Percentiles rank a stretch among this genome's conserved stretches.
These are phyloP conservation scores for Solanum infundibuliforme DNA, from an alignment of 257 asterid species.

Conservation along the genomic window DNA sequence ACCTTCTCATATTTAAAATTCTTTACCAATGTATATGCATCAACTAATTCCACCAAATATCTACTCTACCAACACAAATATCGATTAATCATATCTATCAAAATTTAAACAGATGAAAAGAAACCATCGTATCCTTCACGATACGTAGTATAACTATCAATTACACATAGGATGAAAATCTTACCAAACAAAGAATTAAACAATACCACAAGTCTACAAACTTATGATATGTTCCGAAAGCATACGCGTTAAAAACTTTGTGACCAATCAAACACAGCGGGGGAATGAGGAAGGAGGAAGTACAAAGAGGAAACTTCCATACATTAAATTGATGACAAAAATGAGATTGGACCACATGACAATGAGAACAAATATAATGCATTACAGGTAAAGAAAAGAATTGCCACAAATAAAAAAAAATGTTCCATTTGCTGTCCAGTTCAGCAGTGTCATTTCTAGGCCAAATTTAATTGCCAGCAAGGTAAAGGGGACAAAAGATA, in stretches of 20 bases:
- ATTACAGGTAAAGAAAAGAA: constrained; percentile 5
- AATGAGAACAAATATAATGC: not conserved
- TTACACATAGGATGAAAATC: too few species aligned
- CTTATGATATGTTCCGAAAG: too few species aligned
- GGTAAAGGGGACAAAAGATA: not conserved
- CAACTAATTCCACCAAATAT: not conserved
- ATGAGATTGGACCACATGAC: constrained; percentile 12
- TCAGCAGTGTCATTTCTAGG: constrained; percentile 1
- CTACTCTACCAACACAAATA: not conserved
- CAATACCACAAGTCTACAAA: too few species aligned
- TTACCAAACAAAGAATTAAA: too few species aligned
- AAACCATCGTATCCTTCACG: not conserved
- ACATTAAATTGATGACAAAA: not conserved
- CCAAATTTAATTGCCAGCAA: not conserved
- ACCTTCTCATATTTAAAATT: not conserved
- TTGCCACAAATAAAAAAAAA: constrained; percentile 1
- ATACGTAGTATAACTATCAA: not conserved
- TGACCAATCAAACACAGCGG: not conserved
- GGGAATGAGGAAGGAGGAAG: not conserved
- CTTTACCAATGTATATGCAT: not conserved
- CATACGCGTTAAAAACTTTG: not conserved
- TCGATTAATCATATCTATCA: not conserved
- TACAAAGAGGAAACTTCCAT: not conserved
- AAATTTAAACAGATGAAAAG: not conserved
- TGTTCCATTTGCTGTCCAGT: constrained; percentile 11